Conservation (phyloP, 2,329 filamentous ascomycete genomes). For the Cercospora berteroae region DNA sequence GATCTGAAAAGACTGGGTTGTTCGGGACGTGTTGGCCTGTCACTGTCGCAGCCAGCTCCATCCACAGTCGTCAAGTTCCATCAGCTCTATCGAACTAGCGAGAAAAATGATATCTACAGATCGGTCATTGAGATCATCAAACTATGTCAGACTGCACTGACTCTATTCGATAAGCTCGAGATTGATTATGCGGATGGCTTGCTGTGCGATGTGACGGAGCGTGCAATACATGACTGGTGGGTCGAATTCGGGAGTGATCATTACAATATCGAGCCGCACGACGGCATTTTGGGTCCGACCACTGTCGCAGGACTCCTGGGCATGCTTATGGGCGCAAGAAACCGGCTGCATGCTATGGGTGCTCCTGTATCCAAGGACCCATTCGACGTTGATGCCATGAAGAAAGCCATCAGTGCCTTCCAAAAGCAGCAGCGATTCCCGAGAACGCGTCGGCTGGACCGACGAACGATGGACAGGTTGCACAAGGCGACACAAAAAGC, state of each 20-base stretch:
- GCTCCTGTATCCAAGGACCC: slow-evolving; percentile 86
- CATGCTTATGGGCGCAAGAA: slow-evolving; percentile 83
- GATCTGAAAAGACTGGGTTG: slow-evolving; percentile 89
- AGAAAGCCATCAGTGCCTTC: slow-evolving; percentile 80
- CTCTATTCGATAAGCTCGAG: slow-evolving; percentile 83
- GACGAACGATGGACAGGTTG: slow-evolving; percentile 75
- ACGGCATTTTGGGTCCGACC: slow-evolving; percentile 87
- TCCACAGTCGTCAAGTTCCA: slow-evolving; percentile 89
- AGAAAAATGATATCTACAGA: slow-evolving; percentile 72
- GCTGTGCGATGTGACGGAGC: slow-evolving; percentile 89
- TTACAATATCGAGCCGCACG: slow-evolving; percentile 87
- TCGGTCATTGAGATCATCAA: slow-evolving; percentile 87
- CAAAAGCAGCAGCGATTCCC: slow-evolving; percentile 85
- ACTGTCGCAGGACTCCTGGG: slow-evolving; percentile 87
- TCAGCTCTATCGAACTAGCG: slow-evolving; percentile 83
- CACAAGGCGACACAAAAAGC: slow-evolving; percentile 86
- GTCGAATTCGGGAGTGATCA: slow-evolving; percentile 86
- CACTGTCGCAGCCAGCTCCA: slow-evolving; percentile 70
- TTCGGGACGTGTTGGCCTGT: slow-evolving; percentile 83
- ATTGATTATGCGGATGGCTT: slow-evolving; percentile 87
- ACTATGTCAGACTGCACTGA: slow-evolving; percentile 83
- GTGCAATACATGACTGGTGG: slow-evolving; percentile 93
- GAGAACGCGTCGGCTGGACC: slow-evolving; percentile 74
- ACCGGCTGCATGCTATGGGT: slow-evolving; percentile 79
- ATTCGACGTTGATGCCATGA: slow-evolving; percentile 79